Evolutionary conservation across 345 rosid genomes (phyloP).

Genomic region (Ricinus communis): DNA sequence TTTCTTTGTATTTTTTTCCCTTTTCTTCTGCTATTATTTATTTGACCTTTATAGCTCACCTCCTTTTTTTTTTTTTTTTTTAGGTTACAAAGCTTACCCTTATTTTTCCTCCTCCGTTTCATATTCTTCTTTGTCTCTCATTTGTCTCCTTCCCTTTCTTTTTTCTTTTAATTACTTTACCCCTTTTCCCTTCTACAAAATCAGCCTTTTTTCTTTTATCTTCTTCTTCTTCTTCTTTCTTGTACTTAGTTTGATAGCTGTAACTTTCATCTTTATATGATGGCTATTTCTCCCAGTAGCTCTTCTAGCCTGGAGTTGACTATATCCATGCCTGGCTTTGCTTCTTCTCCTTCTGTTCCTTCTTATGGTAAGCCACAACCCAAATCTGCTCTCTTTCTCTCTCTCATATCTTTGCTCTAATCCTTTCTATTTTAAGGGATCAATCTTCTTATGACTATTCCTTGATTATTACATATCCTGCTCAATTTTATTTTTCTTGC

Average conservation of each 20-base stretch:
- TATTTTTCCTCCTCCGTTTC: slow-evolving; percentile 26
- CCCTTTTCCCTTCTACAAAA: slow-evolving; percentile 23
- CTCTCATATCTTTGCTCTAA: not conserved
- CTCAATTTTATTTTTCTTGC: too few species aligned
- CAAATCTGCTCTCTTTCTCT: not conserved
- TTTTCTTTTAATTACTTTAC: slow-evolving; percentile 20
- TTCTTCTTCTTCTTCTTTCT: slow-evolving; percentile 20
- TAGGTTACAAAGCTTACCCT: not conserved
- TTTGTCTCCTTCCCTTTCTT: too few species aligned
- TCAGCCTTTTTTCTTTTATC: not conserved
- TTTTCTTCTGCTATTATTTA: slow-evolving; percentile 24
- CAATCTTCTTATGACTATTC: not conserved
- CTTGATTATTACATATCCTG: not conserved
- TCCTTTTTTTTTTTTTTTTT: too few species aligned
- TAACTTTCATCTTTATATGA: slow-evolving; percentile 8
- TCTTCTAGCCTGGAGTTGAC: slow-evolving; percentile 78
- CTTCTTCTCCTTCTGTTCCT: slow-evolving; percentile 52
- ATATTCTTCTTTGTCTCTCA: slow-evolving; percentile 20
- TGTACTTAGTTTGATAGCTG: not conserved
- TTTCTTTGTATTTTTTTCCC: not conserved
- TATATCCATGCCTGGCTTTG: slow-evolving; percentile 79
- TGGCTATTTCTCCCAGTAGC: slow-evolving; percentile 56
- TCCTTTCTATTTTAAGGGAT: not conserved
- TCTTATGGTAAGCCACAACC: slow-evolving; percentile 42
- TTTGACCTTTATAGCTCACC: too few species aligned